Base-by-base conservation (phyloP, 495 filamentous ascomycete genomes). In the Xylaria longipes region DNA sequence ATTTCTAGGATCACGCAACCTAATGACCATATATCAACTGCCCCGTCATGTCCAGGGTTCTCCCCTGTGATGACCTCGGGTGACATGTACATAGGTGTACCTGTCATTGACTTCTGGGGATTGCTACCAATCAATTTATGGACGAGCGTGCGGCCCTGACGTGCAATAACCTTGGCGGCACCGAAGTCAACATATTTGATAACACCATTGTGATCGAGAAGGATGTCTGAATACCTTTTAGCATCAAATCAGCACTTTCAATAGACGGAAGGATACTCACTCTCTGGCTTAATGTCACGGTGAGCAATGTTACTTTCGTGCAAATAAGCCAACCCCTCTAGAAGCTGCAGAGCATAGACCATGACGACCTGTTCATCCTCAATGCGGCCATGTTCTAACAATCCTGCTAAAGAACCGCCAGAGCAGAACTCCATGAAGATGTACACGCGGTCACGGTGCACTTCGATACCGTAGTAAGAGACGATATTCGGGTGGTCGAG, bases 351-450 rank as follows among this genome's bases (percentile, higher is more conserved):
- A 31, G 95, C 93, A 77, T 99, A 99, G 7, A 99, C 97, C 91
- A 95, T 95, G 68, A 97, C 94, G 68, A 99, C 95, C 20, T 94
- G 97, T 81, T 99, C 96, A 74, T 99, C 96, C 80, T 99, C 96
- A 71, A 99, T 97, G 29, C 97, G 91, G 12, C 96, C 96, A 76
- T 99, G 95, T 81, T 99, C 96, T 22, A 99, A 84, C 70, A 98
- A 84, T 29, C 87, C 90, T 54, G 96, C 94, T n/a, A 99, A 84
- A 6, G 95, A 97, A 22, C 96, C 96, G 39, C 97, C 95, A 3
- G 93, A 95, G 76, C 96, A 99, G 80, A 97, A 98, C 80, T 99
- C 96, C 96, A 99, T 99, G 82, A 99, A 99, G 74, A 99, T 97
- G 82, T 98, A 99, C 7, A 98, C 97, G 76, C 97, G 97, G 84